Conservation (phyloP, 441 rosid species). For the Mallotus repandus region DNA sequence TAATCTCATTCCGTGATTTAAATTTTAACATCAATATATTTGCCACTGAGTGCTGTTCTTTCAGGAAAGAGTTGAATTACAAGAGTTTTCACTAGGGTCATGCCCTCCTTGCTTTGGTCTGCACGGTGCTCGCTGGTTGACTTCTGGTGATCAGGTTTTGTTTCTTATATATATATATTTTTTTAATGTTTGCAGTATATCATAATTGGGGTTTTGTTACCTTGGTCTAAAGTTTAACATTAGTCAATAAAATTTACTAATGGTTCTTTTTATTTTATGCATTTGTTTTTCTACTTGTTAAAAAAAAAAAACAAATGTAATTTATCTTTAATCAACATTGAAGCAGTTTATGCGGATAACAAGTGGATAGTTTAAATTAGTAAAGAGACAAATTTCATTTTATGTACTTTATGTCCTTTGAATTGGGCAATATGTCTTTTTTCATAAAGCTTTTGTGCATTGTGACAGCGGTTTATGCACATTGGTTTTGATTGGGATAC, state of each 20-base stretch:
- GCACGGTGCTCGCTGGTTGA: constrained; percentile 78
- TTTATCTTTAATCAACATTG: background rate
- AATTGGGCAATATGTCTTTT: background rate
- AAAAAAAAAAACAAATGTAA: too few species aligned
- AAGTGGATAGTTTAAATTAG: background rate
- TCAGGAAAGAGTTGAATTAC: constrained; percentile 78
- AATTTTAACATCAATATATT: constrained; percentile 13
- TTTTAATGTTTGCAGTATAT: background rate
- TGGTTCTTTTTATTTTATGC: background rate
- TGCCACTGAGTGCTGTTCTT: constrained; percentile 19
- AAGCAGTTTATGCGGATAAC: background rate
- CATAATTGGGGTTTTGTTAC: background rate
- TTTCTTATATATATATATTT: background rate
- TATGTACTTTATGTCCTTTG: background rate
- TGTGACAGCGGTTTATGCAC: constrained; percentile 66
- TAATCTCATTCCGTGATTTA: background rate
- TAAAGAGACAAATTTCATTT: background rate
- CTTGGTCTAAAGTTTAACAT: background rate
- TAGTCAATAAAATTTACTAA: background rate
- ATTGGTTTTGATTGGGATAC: constrained; percentile 90
- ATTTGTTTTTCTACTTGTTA: background rate
- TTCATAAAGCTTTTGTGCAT: constrained; percentile 19
- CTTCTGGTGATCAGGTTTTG: constrained; percentile 80
- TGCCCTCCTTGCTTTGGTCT: constrained; percentile 78
- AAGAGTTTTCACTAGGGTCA: constrained; percentile 84